A percentile compares a stretch with the other conserved stretches of the same genome.
Conservation (phyloP, 129 eudicot genomes). For the Flaveria sonorensis region DNA sequence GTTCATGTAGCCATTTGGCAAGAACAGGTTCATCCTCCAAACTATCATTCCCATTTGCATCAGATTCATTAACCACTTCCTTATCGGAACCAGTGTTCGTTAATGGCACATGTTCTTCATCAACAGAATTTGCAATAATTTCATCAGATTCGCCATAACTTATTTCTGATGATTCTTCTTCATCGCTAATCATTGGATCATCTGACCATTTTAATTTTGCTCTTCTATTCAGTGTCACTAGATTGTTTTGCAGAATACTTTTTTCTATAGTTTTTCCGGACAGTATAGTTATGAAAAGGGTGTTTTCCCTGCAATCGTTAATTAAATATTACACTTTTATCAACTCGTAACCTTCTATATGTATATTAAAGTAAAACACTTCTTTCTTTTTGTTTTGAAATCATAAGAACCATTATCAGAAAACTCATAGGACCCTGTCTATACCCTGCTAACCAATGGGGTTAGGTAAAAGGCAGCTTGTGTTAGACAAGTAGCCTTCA, state of each 20-base stretch:
- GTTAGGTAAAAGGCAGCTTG: too few species aligned
- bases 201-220: conserved; percentile 37
- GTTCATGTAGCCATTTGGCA: conserved; percentile 91
- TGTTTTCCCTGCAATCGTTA: conserved; percentile 71
- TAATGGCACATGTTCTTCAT: conserved; percentile 27
- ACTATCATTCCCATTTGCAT: conserved; percentile 29
- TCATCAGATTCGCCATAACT: conserved; percentile 40
- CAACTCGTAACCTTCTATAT: neutral
- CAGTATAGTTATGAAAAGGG: conserved; percentile 92
- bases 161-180: conserved; percentile 35
- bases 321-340: conserved; percentile 6
- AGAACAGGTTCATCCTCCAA: conserved; percentile 34
- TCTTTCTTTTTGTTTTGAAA: too few species aligned
- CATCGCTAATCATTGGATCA: conserved; percentile 29
- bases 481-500: too few species aligned
- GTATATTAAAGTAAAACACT: too few species aligned
- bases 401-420: too few species aligned
- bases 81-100: conserved; percentile 15
- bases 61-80: conserved; percentile 13
- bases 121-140: conserved; percentile 26
- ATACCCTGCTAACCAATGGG: neutral
- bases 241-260: conserved; percentile 34
- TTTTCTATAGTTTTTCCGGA: conserved; percentile 73
- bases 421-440: too few species aligned
- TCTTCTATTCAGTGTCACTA: conserved; percentile 42